These are phyloP conservation scores for Euphrasia arctica DNA, from an alignment of 305 asterid species.

Conservation along the genomic window DNA sequence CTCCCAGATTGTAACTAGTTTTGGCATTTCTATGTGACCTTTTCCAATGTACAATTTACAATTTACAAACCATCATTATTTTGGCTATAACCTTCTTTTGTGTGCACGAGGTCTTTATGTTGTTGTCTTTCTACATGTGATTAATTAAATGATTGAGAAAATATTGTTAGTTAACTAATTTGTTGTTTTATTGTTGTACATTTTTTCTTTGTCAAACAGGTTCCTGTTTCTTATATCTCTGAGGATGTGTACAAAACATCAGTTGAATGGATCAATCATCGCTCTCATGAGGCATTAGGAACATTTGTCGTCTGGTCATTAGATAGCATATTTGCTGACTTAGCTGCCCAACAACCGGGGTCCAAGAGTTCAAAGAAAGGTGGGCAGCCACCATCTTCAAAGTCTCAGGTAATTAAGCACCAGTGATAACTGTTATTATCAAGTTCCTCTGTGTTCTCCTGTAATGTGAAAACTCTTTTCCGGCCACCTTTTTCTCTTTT, in stretches of 20 bases:
- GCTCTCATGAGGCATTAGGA: conserved; percentile 60
- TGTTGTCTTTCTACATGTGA: not conserved
- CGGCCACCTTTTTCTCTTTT: conserved; percentile 2
- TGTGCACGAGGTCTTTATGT: not conserved
- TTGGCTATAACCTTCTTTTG: not conserved
- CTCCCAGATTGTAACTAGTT: not conserved
- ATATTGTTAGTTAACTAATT: conserved; percentile 14
- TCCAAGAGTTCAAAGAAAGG: conserved; percentile 71
- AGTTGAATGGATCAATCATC: conserved; percentile 76
- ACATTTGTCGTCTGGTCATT: conserved; percentile 71
- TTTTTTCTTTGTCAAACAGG: conserved; percentile 36
- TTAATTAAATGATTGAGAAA: not conserved
- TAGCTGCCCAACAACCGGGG: conserved; percentile 52
- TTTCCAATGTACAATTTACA: not conserved
- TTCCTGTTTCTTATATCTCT: conserved; percentile 65
- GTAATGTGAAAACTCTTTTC: not conserved
- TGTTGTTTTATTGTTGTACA: conserved; percentile 2
- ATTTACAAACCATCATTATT: not conserved
- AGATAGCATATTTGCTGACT: conserved; percentile 65
- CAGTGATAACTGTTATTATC: too few relatives aligned
- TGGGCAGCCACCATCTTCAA: conserved; percentile 56
- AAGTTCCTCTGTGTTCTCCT: too few relatives aligned
- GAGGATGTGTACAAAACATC: conserved; percentile 71
- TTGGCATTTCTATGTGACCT: not conserved
- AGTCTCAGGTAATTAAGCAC: conserved; percentile 63